Base-by-base conservation (phyloP, 2,329 filamentous ascomycete species). In the Neodidymelliopsis sp. region DNA sequence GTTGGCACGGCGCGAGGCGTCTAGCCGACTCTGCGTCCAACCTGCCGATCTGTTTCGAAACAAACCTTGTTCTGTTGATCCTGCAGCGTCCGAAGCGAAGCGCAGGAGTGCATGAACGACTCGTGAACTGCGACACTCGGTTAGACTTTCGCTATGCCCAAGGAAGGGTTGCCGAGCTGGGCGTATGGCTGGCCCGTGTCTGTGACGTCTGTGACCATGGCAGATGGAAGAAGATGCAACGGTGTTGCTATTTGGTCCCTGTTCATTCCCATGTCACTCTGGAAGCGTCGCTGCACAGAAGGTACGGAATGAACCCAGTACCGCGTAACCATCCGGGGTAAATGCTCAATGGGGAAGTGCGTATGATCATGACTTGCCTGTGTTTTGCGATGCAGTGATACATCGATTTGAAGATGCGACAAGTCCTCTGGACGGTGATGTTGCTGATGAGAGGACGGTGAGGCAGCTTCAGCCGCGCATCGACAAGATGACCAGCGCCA, bases 41-140 rank as follows among this genome's bases (percentile, higher is more conserved):
- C 23, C 33, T 20, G 45, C 39, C 46, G 46, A 49, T 49, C 46
- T n/a, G 33, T 49, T 49, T 49, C 38, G 46, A 43, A 43, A 49
- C 28, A 34, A 49, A 49, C 39, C 33, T 39, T 43, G 46, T 49
- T 43, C 34, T 29, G 46, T 39, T 49, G 28, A 34, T 37, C 22
- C 45, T 49, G 46, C 39, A 41, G 13, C 36, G 6, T 25, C 23
- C 24, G 38, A 37, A 49, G 45, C 45, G 39, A 38, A 34, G 24
- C 24, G 46, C 22, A 39, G 33, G 39, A 43, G 46, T 49, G 39
- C 33, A 34, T 49, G 46, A 49, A 49, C 46, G 39, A 43, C 46
- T 38, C 34, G 33, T 29, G 39, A 43, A 49, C 46, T 23, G 28
- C 28, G 28, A 27, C 38, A 20, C 20, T 11, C 25, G 8, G 12